Conservation (phyloP, 257 asterid genomes). For the Capsicum pubescens region DNA sequence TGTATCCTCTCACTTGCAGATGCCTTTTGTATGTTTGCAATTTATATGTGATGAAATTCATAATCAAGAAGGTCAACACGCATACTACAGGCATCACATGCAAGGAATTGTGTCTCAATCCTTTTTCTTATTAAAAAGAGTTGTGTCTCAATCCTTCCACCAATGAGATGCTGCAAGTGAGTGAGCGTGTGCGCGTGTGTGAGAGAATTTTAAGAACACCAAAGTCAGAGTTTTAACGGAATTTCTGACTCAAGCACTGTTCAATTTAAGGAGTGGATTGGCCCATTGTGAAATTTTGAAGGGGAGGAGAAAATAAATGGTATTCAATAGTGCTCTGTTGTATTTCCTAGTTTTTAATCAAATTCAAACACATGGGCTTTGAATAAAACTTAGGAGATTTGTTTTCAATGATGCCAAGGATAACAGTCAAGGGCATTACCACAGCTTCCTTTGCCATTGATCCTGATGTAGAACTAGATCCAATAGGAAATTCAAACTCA, state of each 20-base stretch:
- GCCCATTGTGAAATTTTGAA: background rate
- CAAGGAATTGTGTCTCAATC: background rate
- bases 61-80: background rate
- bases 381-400: background rate
- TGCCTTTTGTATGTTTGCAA: background rate
- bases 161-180: too few relatives aligned
- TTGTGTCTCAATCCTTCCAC: background rate
- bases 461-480: constrained; percentile 61
- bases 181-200: background rate
- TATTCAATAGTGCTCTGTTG: background rate
- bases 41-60: background rate
- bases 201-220: background rate
- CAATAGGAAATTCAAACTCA: constrained; percentile 84
- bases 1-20: background rate
- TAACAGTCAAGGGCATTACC: constrained; percentile 48
- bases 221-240: background rate
- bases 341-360: background rate
- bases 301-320: background rate
- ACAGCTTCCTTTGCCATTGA: constrained; percentile 48
- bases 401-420: background rate
- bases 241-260: constrained; percentile 7
- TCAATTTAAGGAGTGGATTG: constrained; percentile 11
- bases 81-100: background rate
- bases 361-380: background rate
- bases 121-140: background rate